A percentile compares a stretch with the other conserved stretches of the same genome.
Conservation (phyloP, 1,284 basidiomycete genomes). For the Ustilago shanxiensis region DNA sequence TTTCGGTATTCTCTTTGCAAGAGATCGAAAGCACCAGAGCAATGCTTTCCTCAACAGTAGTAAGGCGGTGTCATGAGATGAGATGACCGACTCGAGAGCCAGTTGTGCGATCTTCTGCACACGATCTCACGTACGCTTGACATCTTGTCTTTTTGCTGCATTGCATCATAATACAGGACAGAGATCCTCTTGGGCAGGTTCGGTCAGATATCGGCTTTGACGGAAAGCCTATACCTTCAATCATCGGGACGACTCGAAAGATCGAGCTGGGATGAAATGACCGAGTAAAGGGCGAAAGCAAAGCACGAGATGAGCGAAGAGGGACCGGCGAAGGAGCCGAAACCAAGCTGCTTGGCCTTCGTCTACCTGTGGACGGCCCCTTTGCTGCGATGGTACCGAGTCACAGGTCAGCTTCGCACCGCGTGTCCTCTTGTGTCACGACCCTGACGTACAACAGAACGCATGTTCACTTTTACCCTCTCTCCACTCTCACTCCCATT, state of each 20-base stretch:
- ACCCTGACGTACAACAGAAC: too few species aligned
- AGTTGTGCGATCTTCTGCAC: neutral
- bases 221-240: neutral
- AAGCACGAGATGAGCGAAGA: neutral
- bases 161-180: neutral
- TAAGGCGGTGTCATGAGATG: too few species aligned
- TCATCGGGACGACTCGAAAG: neutral
- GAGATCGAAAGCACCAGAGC: neutral
- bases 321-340: neutral
- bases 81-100: neutral
- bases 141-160: neutral
- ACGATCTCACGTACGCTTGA: neutral
- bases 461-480: too few species aligned
- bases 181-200: neutral
- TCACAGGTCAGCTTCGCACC: neutral
- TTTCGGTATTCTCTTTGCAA: neutral
- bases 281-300: neutral
- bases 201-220: conserved; percentile 1
- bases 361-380: neutral
- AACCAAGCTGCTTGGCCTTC: neutral
- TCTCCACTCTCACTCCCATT: too few species aligned
- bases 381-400: too few species aligned
- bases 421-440: too few species aligned
- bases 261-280: neutral
- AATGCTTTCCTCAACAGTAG: too few species aligned